Base-by-base conservation (phyloP, 306 rosid species). In the Argentina anserina region DNA sequence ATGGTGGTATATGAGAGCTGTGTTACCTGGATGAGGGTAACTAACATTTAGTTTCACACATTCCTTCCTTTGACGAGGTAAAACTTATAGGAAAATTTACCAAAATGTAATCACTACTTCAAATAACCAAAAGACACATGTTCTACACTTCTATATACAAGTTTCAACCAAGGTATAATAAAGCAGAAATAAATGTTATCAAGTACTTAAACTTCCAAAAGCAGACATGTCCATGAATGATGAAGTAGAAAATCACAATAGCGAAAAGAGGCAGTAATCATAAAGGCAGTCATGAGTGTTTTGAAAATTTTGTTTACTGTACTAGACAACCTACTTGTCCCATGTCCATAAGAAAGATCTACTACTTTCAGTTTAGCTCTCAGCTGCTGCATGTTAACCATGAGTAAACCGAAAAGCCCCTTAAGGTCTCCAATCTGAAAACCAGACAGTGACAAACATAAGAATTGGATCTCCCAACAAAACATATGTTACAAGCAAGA, bases 381-480 rank as follows among this genome's bases (percentile, higher is more conserved):
- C 80, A 94, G 68, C 34, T 91, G 79, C 84, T 94, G 97, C 70
- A 94, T 71, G 86, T 81, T 81, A 60, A 85, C 91, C 97, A 85
- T 88, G 56, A 91, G 3, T 73, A 94, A 86, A 75, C 98, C 97
- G 47, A 89, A 80, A 15, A 88, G 75, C 65, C 97, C 98, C 71
- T 88, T 91, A 50, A 94, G 89, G 85, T 94, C 98, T 78, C 96
- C 98, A 78, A 91, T 55, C 97, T 94, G 90, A 78, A 81, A 80
- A 76, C 18, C 33, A 49, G 4, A 70, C 14, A 9, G 31, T 45
- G 31, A 62, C 47, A 47, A 85, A 67, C 33, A 33, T 42, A 66
- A 33, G 50, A 56, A 63, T 58, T 21, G 70, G 65, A 78, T 40
- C 67, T 74, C 75, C 75, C 23, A 69, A 79, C 47, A 15, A 58